phyloP scores from a whole-genome alignment of 371 early-diverging fungal genomes.

The Mucor irregularis region DNA sequence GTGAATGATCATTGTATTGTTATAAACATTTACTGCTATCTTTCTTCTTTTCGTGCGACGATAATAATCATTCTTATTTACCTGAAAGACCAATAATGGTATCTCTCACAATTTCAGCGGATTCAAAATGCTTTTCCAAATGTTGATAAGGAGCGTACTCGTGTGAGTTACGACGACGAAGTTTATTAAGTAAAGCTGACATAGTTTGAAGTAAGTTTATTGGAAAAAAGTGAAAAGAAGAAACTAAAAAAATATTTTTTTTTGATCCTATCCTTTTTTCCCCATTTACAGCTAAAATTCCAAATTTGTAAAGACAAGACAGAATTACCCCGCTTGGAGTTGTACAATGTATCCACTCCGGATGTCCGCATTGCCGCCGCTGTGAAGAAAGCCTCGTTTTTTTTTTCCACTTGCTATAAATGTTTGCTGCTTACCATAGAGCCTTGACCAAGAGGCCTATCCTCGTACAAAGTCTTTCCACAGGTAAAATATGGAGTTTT shows the following conservation, averaged over 20 bases:
- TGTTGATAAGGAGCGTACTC: constrained; percentile 49
- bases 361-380: neutral
- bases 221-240: constrained; percentile 3
- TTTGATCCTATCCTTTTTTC: no score
- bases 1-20: neutral
- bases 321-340: no score
- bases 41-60: neutral
- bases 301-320: no score
- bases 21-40: neutral
- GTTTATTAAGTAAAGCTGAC: constrained; percentile 32
- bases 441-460: constrained; percentile 37
- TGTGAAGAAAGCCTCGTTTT: neutral
- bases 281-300: no score
- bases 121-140: constrained; percentile 65
- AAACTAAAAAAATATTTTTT: constrained; percentile 3
- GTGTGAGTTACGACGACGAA: constrained; percentile 39
- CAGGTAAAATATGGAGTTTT: constrained; percentile 25
- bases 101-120: constrained; percentile 70
- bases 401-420: neutral
- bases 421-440: constrained; percentile 40
- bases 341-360: neutral
- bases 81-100: constrained; percentile 70
- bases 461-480: constrained; percentile 41
- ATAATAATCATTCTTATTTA: constrained; percentile 12
- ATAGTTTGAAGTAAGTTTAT: constrained; percentile 10